Conservation (phyloP, 495 filamentous ascomycete genomes). For the Penicillium coffeae region DNA sequence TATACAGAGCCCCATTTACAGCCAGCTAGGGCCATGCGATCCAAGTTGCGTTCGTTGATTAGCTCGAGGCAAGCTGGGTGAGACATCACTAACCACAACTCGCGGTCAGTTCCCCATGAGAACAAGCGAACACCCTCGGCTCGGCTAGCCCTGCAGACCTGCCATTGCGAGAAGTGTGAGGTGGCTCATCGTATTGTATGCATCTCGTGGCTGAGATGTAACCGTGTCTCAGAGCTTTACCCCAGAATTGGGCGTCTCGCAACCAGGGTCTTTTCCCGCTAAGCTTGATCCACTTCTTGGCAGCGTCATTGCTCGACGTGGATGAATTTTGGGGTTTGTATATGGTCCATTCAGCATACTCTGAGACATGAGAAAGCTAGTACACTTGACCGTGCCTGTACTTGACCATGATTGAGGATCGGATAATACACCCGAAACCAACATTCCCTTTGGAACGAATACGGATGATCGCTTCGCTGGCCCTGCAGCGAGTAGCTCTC, state of each 20-base stretch:
- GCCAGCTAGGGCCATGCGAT: too few relatives aligned
- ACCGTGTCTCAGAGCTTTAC: slow-evolving; percentile 25
- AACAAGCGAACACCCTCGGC: not conserved
- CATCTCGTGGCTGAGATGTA: slow-evolving; percentile 18
- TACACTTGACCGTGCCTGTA: too few relatives aligned
- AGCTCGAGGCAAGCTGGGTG: not conserved
- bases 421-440: too few relatives aligned
- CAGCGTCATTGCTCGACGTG: not conserved
- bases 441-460: not conserved
- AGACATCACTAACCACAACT: slow-evolving; percentile 15
- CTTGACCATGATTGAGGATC: too few relatives aligned
- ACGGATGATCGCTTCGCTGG: not conserved
- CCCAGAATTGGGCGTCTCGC: slow-evolving; percentile 6
- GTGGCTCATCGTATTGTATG: too few relatives aligned
- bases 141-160: not conserved
- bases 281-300: not conserved
- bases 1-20: too few relatives aligned
- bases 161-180: too few relatives aligned
- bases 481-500: not conserved
- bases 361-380: too few relatives aligned
- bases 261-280: slow-evolving; percentile 3
- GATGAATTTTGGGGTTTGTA: not conserved
- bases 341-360: not conserved
- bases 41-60: not conserved
- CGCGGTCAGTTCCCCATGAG: slow-evolving; percentile 1